phyloP scores from a whole-genome alignment of 2,329 filamentous ascomycete species.

The Saccharata proteae region DNA sequence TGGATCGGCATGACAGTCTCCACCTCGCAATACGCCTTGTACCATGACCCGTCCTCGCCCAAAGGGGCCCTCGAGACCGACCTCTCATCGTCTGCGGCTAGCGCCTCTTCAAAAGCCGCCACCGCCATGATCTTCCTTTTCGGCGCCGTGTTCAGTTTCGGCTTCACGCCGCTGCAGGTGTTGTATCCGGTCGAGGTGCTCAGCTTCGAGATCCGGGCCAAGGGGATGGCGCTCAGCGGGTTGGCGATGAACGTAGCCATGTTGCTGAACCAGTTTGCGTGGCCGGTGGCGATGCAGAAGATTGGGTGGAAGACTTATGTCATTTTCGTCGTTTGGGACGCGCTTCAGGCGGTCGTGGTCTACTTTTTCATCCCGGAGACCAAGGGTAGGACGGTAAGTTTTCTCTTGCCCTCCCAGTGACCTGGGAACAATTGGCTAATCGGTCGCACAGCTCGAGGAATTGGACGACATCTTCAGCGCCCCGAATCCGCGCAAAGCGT shows the following conservation, averaged over 20 bases:
- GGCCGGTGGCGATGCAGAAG: conserved; percentile 25
- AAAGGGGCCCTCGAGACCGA: too few species aligned
- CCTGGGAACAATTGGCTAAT: conserved; percentile 15
- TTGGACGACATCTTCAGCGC: conserved; percentile 32
- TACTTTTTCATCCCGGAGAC: conserved; percentile 27
- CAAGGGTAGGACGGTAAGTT: conserved; percentile 24
- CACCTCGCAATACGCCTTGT: conserved; percentile 7
- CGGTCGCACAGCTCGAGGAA: conserved; percentile 26
- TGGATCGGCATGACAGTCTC: conserved; percentile 17
- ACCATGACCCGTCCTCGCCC: too few species aligned
- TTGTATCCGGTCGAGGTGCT: conserved; percentile 39
- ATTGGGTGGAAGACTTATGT: conserved; percentile 30
- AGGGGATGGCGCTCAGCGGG: conserved; percentile 21
- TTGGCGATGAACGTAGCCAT: conserved; percentile 20
- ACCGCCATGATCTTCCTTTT: conserved; percentile 25
- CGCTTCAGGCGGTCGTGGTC: conserved; percentile 28
- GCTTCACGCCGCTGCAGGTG: conserved; percentile 30
- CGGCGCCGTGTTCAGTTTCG: conserved; percentile 20
- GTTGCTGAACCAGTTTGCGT: conserved; percentile 20
- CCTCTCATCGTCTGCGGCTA: too few species aligned
- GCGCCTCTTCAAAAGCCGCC: conserved; percentile 11
- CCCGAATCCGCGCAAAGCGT: conserved; percentile 25
- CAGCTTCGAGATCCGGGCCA: conserved; percentile 34
- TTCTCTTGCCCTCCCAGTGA: conserved; percentile 15
- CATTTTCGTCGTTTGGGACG: conserved; percentile 30